Conservation (phyloP, 2,329 filamentous ascomycete species). For the Phialocephala subalpina region DNA sequence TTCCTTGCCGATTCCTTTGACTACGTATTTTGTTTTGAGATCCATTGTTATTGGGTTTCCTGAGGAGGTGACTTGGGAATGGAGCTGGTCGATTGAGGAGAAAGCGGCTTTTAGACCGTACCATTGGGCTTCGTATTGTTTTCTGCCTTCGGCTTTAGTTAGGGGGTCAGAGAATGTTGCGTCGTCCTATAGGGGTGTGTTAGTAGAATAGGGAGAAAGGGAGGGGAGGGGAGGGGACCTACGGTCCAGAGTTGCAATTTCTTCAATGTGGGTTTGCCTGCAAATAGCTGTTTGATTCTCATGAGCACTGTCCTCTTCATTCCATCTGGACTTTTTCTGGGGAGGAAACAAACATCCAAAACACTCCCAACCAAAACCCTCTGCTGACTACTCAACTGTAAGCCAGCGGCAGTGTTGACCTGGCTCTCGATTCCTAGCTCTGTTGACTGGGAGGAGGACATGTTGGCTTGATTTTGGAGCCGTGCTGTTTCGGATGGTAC, state of each 20-base stretch:
- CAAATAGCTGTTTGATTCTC: constrained; percentile 56
- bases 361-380: constrained; percentile 64
- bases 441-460: constrained; percentile 5
- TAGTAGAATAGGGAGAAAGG: too few species aligned
- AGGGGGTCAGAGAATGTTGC: constrained; percentile 66
- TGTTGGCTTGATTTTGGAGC: constrained; percentile 18
- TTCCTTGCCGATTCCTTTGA: constrained; percentile 61
- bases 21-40: constrained; percentile 59
- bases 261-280: constrained; percentile 63
- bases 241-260: constrained; percentile 69
- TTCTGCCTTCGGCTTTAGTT: constrained; percentile 62
- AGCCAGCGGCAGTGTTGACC: constrained; percentile 59
- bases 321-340: too few species aligned
- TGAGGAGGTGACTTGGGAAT: constrained; percentile 58
- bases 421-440: constrained; percentile 56
- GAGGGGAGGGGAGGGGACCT: too few species aligned
- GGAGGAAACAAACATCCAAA: constrained; percentile 54
- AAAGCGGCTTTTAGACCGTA: constrained; percentile 68
- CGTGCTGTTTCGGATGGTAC: constrained; percentile 41
- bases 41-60: constrained; percentile 68
- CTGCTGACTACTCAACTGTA: constrained; percentile 58
- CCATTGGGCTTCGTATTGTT: constrained; percentile 57
- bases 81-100: constrained; percentile 61
- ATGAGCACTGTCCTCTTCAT: constrained; percentile 7
- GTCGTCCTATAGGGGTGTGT: too few species aligned